These are phyloP conservation scores for Helianthus tuberosus DNA, from an alignment of 129 eudicot genomes.

Conservation along the genomic window DNA sequence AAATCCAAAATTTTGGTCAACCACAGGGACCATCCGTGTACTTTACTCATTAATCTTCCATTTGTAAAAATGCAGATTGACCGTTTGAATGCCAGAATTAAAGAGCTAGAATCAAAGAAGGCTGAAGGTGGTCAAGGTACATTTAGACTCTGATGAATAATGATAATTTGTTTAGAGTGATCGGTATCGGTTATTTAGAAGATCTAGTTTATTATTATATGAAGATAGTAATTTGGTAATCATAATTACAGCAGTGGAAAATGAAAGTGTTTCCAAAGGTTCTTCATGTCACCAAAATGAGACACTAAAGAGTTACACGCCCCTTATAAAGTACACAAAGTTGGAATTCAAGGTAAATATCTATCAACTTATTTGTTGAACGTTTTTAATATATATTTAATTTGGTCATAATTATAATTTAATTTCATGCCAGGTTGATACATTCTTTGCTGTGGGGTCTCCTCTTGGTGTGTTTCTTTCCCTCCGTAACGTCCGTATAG, in stretches of 20 bases:
- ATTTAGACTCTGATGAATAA: constrained; percentile 10
- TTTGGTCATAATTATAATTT: constrained; percentile 16
- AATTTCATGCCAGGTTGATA: constrained; percentile 74
- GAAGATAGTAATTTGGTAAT: neutral
- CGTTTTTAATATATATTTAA: neutral
- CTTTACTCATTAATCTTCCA: too few relatives aligned
- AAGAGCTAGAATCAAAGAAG: constrained; percentile 58
- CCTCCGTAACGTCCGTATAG: constrained; percentile 92
- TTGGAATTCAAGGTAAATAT: constrained; percentile 73
- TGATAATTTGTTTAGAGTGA: constrained; percentile 4
- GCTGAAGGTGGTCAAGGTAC: constrained; percentile 68
- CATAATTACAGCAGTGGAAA: constrained; percentile 19
- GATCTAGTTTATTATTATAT: neutral
- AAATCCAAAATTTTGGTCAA: too few relatives aligned
- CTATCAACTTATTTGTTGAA: constrained; percentile 7
- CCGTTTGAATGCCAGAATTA: constrained; percentile 56
- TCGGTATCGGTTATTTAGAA: neutral
- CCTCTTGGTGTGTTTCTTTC: constrained; percentile 98
- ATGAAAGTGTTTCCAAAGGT: constrained; percentile 39
- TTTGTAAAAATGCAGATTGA: constrained; percentile 42
- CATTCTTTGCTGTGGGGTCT: constrained; percentile 97
- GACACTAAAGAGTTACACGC: constrained; percentile 52
- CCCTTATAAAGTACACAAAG: constrained; percentile 75
- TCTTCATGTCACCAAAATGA: constrained; percentile 42
- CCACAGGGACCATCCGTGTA: too few relatives aligned